Evolutionary conservation across 108 stramenopile genomes (phyloP).

Genomic region (Cyclostephanos tholiformis): DNA sequence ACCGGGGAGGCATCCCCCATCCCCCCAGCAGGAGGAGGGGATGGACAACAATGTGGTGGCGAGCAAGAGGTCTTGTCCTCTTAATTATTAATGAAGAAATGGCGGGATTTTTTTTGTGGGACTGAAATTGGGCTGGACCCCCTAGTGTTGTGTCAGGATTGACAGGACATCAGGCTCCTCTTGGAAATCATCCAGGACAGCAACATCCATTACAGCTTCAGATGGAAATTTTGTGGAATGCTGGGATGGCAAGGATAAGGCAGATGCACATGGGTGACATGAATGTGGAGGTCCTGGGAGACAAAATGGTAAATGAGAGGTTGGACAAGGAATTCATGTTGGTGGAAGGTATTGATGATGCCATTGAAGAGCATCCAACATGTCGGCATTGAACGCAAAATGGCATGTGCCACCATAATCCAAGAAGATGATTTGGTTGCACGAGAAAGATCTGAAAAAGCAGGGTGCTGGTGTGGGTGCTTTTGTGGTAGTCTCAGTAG

Average conservation of each 20-base stretch:
- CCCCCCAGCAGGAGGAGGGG: too few species aligned
- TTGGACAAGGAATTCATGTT: too few species aligned
- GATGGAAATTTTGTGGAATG: not conserved
- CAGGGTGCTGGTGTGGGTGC: too few species aligned
- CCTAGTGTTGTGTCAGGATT: not conserved
- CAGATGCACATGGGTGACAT: not conserved
- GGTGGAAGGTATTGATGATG: not conserved
- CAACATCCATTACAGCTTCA: not conserved
- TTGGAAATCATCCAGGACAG: not conserved
- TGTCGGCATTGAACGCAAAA: not conserved
- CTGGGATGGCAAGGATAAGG: not conserved
- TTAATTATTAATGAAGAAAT: too few species aligned
- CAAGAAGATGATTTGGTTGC: too few species aligned
- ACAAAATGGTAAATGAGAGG: not conserved
- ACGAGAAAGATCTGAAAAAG: too few species aligned
- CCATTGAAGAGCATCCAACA: not conserved
- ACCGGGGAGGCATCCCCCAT: too few species aligned
- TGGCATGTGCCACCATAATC: not conserved
- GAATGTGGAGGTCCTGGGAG: not conserved
- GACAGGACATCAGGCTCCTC: not conserved
- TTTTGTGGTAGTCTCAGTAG: too few species aligned
- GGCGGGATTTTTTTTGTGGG: too few species aligned
- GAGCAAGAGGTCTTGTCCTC: too few species aligned
- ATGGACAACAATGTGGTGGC: too few species aligned
- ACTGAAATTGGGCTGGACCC: too few species aligned